Evolutionary conservation across 345 rosid species (phyloP).

Genomic region (Eucalyptus camaldulensis): DNA sequence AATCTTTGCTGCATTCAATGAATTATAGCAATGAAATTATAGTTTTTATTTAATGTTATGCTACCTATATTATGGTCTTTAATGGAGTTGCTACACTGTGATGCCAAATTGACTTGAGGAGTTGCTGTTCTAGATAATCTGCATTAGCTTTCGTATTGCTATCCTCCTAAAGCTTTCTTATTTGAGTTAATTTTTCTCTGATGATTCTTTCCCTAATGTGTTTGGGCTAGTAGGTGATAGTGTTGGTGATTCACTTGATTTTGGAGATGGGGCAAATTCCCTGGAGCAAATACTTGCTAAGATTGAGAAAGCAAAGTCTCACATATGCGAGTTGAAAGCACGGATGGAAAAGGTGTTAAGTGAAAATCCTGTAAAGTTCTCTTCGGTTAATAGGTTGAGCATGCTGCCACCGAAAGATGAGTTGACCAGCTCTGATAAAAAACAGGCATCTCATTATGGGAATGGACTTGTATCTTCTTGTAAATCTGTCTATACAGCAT

Average conservation of each 20-base stretch:
- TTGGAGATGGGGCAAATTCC: constrained; percentile 25
- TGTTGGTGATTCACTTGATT: constrained; percentile 26
- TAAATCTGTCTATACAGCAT: constrained; percentile 12
- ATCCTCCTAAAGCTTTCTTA: neutral
- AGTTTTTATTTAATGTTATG: neutral
- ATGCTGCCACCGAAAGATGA: constrained; percentile 16
- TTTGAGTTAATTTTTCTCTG: neutral
- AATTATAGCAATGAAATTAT: neutral
- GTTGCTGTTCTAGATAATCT: neutral
- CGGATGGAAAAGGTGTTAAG: constrained; percentile 49
- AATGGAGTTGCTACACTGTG: neutral
- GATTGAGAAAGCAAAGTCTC: constrained; percentile 39
- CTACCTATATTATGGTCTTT: neutral
- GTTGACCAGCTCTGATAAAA: constrained; percentile 19
- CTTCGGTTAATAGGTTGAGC: constrained; percentile 33
- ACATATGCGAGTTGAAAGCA: constrained; percentile 30
- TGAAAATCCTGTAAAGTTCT: constrained; percentile 47
- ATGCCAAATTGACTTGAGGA: neutral
- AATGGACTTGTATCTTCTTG: constrained; percentile 16
- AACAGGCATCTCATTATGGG: constrained; percentile 15
- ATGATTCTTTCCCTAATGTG: neutral
- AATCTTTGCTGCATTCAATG: neutral
- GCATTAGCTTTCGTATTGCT: neutral
- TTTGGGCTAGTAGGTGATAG: neutral
- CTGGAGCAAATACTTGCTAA: constrained; percentile 47